Conservation (phyloP, 768 basidiomycete genomes). For the Termitomyces sp. region DNA sequence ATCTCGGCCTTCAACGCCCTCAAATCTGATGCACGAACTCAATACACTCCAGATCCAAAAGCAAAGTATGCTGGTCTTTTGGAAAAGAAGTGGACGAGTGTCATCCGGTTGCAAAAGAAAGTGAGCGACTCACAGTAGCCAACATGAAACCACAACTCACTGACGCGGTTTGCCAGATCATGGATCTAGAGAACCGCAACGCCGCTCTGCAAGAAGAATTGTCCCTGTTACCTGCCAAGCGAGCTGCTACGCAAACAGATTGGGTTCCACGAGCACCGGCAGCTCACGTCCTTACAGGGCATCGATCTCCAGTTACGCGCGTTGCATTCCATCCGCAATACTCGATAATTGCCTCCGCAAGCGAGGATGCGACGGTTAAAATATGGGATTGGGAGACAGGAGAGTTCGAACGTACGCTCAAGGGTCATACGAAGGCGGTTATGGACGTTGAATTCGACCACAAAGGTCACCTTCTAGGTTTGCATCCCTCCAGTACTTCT, state of each 20-base stretch:
- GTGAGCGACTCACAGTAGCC: slow-evolving; percentile 29
- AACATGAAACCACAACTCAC: background rate
- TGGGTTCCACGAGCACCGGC: slow-evolving; percentile 90
- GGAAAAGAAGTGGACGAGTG: slow-evolving; percentile 98
- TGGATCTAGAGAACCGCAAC: slow-evolving; percentile 88
- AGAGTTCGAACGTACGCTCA: slow-evolving; percentile 86
- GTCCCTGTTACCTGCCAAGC: slow-evolving; percentile 42
- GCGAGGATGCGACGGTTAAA: slow-evolving; percentile 87
- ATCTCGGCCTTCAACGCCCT: slow-evolving; percentile 56
- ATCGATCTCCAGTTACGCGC: slow-evolving; percentile 70
- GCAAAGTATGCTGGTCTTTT: slow-evolving; percentile 82
- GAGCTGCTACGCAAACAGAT: slow-evolving; percentile 64
- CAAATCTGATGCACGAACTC: slow-evolving; percentile 47
- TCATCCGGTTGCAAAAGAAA: slow-evolving; percentile 95
- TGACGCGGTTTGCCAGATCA: slow-evolving; percentile 52
- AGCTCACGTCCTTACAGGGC: slow-evolving; percentile 69
- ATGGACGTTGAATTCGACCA: slow-evolving; percentile 86
- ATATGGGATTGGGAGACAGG: slow-evolving; percentile 98
- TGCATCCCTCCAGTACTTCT: slow-evolving; percentile 13
- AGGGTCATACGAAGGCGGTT: slow-evolving; percentile 88
- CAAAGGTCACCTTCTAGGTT: slow-evolving; percentile 80
- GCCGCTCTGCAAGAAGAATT: slow-evolving; percentile 72
- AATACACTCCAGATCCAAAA: slow-evolving; percentile 80
- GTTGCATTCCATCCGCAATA: slow-evolving; percentile 87
- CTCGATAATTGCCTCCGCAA: slow-evolving; percentile 77